phyloP scores from a whole-genome alignment of 2,329 filamentous ascomycete genomes.

The Penicillium frequentans region DNA sequence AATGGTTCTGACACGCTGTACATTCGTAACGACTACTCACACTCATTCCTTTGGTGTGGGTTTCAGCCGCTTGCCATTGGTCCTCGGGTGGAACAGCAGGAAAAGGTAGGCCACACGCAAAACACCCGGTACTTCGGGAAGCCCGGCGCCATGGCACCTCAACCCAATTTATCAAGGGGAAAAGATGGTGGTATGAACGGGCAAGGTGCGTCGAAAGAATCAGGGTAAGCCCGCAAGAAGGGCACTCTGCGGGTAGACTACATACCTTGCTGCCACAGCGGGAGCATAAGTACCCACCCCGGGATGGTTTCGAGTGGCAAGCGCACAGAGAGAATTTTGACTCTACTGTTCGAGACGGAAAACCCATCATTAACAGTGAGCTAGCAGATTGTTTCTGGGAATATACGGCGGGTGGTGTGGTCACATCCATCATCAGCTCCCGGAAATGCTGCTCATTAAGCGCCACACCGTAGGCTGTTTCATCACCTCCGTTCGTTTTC shows the following conservation, averaged over 20 bases:
- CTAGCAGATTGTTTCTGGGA: slow-evolving; percentile 52
- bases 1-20: slow-evolving; percentile 81
- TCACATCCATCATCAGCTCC: slow-evolving; percentile 83
- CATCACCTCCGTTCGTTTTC: slow-evolving; percentile 80
- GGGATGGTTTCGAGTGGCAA: slow-evolving; percentile 79
- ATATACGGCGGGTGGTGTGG: slow-evolving; percentile 83
- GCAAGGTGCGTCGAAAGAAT: slow-evolving; percentile 93
- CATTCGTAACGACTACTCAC: slow-evolving; percentile 89
- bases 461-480: slow-evolving; percentile 73
- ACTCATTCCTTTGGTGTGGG: slow-evolving; percentile 65
- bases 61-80: slow-evolving; percentile 35
- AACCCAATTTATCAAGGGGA: slow-evolving; percentile 85
- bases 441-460: slow-evolving; percentile 84
- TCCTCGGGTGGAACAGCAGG: slow-evolving; percentile 51
- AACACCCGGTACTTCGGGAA: slow-evolving; percentile 64
- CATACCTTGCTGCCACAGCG: slow-evolving; percentile 88
- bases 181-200: slow-evolving; percentile 89
- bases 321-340: slow-evolving; percentile 76
- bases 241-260: slow-evolving; percentile 84
- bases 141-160: slow-evolving; percentile 84
- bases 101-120: slow-evolving; percentile 74
- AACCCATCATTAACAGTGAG: slow-evolving; percentile 92
- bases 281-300: slow-evolving; percentile 88
- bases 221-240: slow-evolving; percentile 84
- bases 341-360: slow-evolving; percentile 81